These are phyloP conservation scores for Exsudoporus frostii DNA, from an alignment of 768 basidiomycete genomes.

Conservation along the genomic window DNA sequence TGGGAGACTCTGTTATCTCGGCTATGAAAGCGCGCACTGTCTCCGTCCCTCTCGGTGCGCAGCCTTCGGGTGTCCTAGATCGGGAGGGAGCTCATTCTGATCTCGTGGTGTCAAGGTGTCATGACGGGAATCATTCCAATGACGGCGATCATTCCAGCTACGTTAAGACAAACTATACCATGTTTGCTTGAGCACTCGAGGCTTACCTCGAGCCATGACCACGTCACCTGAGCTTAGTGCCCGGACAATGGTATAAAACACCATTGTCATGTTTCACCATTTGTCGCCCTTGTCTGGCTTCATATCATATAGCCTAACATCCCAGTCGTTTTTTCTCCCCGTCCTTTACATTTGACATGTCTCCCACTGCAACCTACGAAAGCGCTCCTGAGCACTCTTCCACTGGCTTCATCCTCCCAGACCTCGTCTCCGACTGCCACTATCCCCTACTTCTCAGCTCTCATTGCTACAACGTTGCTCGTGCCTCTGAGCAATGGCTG, in stretches of 20 bases:
- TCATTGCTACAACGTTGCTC: conserved; percentile 34
- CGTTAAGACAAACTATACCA: too few species aligned
- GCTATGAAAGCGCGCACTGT: neutral
- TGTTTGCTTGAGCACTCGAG: conserved; percentile 1
- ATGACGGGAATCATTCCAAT: too few species aligned
- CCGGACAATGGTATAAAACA: conserved; percentile 27
- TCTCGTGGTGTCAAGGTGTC: too few species aligned
- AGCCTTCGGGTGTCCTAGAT: neutral
- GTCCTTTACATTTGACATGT: conserved; percentile 15
- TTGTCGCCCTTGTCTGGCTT: conserved; percentile 10
- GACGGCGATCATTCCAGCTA: too few species aligned
- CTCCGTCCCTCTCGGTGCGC: neutral
- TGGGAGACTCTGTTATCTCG: neutral
- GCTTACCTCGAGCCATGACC: neutral
- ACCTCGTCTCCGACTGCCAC: conserved; percentile 39
- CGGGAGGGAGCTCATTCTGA: neutral
- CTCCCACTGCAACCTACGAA: conserved; percentile 25
- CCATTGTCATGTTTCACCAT: conserved; percentile 19
- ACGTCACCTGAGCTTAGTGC: conserved; percentile 2
- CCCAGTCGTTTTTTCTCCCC: neutral
- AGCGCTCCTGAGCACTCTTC: conserved; percentile 2
- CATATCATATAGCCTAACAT: conserved; percentile 15
- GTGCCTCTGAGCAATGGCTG: conserved; percentile 38
- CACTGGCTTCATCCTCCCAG: conserved; percentile 37
- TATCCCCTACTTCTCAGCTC: conserved; percentile 36